Conservation (phyloP, 1,284 basidiomycete species). For the Apiotrichum gracile region DNA sequence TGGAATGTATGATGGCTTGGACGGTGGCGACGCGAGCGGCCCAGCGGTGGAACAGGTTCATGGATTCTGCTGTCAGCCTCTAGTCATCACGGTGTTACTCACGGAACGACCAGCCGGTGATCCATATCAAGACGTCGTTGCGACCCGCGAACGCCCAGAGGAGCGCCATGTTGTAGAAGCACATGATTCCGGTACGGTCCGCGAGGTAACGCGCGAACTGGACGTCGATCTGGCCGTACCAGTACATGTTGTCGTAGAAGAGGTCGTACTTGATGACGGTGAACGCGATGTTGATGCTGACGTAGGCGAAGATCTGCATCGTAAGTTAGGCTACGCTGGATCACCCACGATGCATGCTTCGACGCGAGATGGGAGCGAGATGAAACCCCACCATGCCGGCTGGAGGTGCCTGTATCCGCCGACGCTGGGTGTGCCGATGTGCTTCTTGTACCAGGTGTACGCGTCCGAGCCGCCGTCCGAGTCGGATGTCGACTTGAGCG, state of each 20-base stretch:
- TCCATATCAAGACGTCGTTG: constrained; percentile 30
- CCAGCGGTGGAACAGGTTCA: constrained; percentile 31
- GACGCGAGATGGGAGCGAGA: constrained; percentile 24
- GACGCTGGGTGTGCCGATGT: constrained; percentile 19
- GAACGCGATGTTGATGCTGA: constrained; percentile 29
- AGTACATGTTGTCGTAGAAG: constrained; percentile 43
- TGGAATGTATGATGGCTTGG: constrained; percentile 24
- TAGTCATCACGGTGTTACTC: not conserved
- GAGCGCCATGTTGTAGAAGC: constrained; percentile 26
- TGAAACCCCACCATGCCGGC: constrained; percentile 15
- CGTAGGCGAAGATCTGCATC: constrained; percentile 21
- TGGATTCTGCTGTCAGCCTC: not conserved
- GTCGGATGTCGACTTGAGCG: not conserved
- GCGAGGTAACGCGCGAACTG: constrained; percentile 21
- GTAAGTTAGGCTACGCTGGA: not conserved
- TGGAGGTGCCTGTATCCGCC: constrained; percentile 21
- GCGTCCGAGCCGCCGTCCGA: not conserved
- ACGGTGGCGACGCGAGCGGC: constrained; percentile 18
- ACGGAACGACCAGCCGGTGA: constrained; percentile 32
- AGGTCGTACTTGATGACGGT: constrained; percentile 52
- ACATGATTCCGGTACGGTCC: constrained; percentile 27
- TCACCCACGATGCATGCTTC: constrained; percentile 21
- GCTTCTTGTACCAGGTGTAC: constrained; percentile 15
- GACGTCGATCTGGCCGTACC: not conserved
- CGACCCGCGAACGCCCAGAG: constrained; percentile 23